Evolutionary conservation across 176 grass and related monocot species (phyloP).

Genomic region (Raddia distichophylla): DNA sequence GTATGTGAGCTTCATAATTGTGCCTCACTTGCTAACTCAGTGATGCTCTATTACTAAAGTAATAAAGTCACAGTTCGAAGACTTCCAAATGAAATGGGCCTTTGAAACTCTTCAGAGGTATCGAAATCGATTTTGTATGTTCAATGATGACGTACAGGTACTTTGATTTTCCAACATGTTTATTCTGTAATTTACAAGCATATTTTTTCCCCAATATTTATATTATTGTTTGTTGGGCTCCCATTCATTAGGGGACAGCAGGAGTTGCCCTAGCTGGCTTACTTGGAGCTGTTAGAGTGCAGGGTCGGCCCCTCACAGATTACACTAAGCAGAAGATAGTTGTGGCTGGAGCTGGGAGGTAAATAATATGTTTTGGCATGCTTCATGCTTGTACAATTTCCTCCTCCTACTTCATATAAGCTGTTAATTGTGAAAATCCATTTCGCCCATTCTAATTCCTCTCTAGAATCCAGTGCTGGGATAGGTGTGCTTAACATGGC

Average conservation of each 20-base stretch:
- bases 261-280: slow-evolving; percentile 98
- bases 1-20: slow-evolving; percentile 43
- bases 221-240: slow-evolving; percentile 9
- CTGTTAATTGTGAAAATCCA: slow-evolving; percentile 26
- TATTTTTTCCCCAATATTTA: not conserved
- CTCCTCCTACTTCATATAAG: slow-evolving; percentile 1
- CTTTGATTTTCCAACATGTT: slow-evolving; percentile 18
- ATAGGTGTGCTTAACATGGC: slow-evolving; percentile 94
- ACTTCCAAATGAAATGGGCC: slow-evolving; percentile 99
- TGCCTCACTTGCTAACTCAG: slow-evolving; percentile 21
- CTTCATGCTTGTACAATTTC: slow-evolving; percentile 37
- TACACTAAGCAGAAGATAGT: slow-evolving; percentile 92
- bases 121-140: slow-evolving; percentile 87
- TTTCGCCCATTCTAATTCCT: slow-evolving; percentile 51
- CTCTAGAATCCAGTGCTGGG: slow-evolving; percentile 89
- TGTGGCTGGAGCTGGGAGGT: slow-evolving; percentile 98
- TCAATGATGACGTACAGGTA: slow-evolving; percentile 96
- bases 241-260: slow-evolving; percentile 75
- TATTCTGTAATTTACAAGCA: slow-evolving; percentile 23
- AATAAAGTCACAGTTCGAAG: slow-evolving; percentile 77
- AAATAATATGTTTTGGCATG: slow-evolving; percentile 40
- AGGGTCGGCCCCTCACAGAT: slow-evolving; percentile 74
- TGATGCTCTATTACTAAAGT: slow-evolving; percentile 23
- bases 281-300: slow-evolving; percentile 91
- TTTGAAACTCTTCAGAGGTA: slow-evolving; percentile 97